phyloP scores from a whole-genome alignment of 768 basidiomycete genomes.

The Neoboletus magnificus region DNA sequence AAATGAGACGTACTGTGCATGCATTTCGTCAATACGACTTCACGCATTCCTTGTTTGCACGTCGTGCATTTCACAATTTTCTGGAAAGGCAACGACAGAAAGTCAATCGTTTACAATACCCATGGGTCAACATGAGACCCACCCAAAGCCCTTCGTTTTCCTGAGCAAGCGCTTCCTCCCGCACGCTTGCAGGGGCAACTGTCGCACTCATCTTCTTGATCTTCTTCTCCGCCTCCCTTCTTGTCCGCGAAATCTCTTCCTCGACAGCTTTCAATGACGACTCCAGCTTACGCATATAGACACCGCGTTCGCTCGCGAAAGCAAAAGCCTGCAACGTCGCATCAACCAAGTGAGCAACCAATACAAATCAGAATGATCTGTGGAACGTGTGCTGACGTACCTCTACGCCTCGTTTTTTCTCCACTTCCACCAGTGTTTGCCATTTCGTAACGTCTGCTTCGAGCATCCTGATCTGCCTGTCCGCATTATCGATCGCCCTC shows the following conservation, averaged over 20 bases:
- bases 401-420: slow-evolving; percentile 39
- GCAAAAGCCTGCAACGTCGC: slow-evolving; percentile 24
- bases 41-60: slow-evolving; percentile 74
- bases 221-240: slow-evolving; percentile 53
- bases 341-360: neutral
- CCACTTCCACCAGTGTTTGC: slow-evolving; percentile 35
- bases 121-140: slow-evolving; percentile 10
- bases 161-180: slow-evolving; percentile 38
- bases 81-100: slow-evolving; percentile 34
- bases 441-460: slow-evolving; percentile 35
- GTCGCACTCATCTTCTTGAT: slow-evolving; percentile 40
- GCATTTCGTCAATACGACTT: slow-evolving; percentile 82
- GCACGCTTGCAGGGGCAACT: slow-evolving; percentile 28
- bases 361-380: neutral
- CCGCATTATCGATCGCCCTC: slow-evolving; percentile 27
- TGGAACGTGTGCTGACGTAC: slow-evolving; percentile 27
- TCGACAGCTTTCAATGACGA: slow-evolving; percentile 29
- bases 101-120: neutral
- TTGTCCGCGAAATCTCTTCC: slow-evolving; percentile 46
- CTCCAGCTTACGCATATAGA: slow-evolving; percentile 23
- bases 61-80: slow-evolving; percentile 85
- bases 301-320: slow-evolving; percentile 31
- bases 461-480: slow-evolving; percentile 27
- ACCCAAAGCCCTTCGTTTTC: slow-evolving; percentile 64
- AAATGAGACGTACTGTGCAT: slow-evolving; percentile 71